Evolutionary conservation across 805 yeast genomes (phyloP).

Genomic region (Nakazawaea anatomiae): DNA sequence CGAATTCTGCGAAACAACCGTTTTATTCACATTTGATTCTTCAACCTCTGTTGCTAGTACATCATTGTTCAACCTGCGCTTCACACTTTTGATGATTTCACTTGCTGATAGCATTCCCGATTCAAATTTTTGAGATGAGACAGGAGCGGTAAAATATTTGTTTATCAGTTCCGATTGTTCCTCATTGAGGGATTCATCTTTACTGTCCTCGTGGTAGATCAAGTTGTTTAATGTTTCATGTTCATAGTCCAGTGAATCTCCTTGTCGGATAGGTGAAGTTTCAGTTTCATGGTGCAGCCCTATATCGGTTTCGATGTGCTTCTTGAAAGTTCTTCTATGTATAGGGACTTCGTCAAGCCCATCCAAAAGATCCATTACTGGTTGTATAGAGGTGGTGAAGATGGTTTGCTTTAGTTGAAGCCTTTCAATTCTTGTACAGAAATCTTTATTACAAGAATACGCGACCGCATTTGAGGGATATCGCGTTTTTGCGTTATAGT

Average conservation of each 20-base stretch:
- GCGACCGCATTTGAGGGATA: neutral
- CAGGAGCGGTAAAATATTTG: too few relatives aligned
- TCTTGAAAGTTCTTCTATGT: slow-evolving; percentile 5
- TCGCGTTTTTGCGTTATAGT: neutral
- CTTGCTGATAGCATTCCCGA: neutral
- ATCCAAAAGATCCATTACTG: slow-evolving; percentile 16
- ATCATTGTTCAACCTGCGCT: slow-evolving; percentile 6
- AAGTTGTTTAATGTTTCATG: too few relatives aligned
- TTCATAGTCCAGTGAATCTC: neutral
- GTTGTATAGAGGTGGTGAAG: neutral
- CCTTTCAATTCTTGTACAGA: too few relatives aligned
- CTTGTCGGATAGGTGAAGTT: neutral
- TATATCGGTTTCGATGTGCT: neutral
- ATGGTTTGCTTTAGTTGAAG: neutral
- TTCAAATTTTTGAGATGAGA: neutral
- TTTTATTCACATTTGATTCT: neutral
- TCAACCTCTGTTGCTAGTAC: neutral
- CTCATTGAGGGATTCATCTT: neutral
- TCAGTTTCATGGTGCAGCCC: neutral
- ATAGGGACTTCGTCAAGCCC: slow-evolving; percentile 15
- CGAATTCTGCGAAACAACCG: neutral
- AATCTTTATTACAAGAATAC: neutral
- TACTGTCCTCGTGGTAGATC: too few relatives aligned
- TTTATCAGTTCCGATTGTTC: neutral
- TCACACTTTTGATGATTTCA: neutral